Percentiles rank a stretch among this genome's conserved stretches.
phyloP scores from a whole-genome alignment of 2,329 filamentous ascomycete genomes.

The Phialemonium atrogriseum region DNA sequence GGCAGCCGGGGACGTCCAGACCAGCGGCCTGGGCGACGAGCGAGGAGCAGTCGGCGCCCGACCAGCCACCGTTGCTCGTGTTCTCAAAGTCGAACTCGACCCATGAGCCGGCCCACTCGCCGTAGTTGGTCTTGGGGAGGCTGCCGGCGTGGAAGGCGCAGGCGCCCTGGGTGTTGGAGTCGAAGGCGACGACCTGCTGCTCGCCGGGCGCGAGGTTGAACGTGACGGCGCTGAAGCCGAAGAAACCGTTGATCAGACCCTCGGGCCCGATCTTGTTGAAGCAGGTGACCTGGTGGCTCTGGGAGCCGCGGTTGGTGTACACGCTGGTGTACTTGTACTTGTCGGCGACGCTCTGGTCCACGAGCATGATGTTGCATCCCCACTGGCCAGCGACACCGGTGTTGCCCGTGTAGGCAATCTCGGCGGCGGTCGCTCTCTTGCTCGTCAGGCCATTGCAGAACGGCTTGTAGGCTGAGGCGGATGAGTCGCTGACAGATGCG shows the following conservation, averaged over 20 bases:
- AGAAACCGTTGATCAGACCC: constrained; percentile 39
- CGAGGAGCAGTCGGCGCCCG: constrained; percentile 41
- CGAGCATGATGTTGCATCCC: constrained; percentile 44
- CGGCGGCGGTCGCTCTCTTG: constrained; percentile 37
- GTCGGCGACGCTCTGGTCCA: constrained; percentile 24
- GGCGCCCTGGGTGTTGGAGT: constrained; percentile 38
- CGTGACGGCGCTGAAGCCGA: constrained; percentile 20
- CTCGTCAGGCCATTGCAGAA: constrained; percentile 26
- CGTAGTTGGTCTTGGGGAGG: constrained; percentile 25
- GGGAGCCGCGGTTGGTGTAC: constrained; percentile 26
- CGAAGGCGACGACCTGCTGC: constrained; percentile 33
- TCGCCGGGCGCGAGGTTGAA: constrained; percentile 31
- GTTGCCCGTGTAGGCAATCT: constrained; percentile 42
- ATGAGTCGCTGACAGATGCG: constrained; percentile 4
- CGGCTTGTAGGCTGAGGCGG: constrained; percentile 13
- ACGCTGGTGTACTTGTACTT: constrained; percentile 36
- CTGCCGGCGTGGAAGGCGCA: constrained; percentile 31
- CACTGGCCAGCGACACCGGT: constrained; percentile 29
- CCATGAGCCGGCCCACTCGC: constrained; percentile 38
- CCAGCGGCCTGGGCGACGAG: constrained; percentile 30
- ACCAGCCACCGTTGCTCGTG: constrained; percentile 36
- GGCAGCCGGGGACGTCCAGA: constrained; percentile 27
- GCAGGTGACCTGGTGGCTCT: constrained; percentile 29
- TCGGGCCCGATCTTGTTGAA: constrained; percentile 45
- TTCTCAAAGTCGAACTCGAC: constrained; percentile 41